These are phyloP conservation scores for Globisporangium carolinianum DNA, from an alignment of 352 stramenopile genomes.

Conservation along the genomic window DNA sequence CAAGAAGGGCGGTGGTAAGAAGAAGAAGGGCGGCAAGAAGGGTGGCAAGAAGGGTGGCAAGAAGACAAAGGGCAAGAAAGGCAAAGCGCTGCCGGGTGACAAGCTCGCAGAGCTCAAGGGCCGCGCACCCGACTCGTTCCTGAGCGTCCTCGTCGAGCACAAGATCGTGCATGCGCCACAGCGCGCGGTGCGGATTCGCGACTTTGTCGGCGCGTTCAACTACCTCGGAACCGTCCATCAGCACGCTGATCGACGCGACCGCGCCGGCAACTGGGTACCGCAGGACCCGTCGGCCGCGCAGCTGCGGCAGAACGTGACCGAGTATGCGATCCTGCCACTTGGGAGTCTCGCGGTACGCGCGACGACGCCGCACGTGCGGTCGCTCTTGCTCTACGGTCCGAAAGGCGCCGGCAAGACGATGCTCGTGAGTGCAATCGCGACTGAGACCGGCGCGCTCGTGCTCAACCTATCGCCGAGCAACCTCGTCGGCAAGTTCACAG, in stretches of 20 bases:
- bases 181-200: conserved; percentile 34
- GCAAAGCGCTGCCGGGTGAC: conserved; percentile 81
- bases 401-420: conserved; percentile 90
- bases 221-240: conserved; percentile 79
- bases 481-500: conserved; percentile 91
- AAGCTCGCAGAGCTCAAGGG: conserved; percentile 90
- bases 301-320: conserved; percentile 82
- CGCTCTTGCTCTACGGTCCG: conserved; percentile 93
- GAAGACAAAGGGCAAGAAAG: conserved; percentile 58
- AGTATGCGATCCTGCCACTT: conserved; percentile 89
- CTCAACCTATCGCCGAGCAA: conserved; percentile 92
- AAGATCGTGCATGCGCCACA: conserved; percentile 74
- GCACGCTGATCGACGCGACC: conserved; percentile 52
- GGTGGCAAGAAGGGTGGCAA: conserved; percentile 65
- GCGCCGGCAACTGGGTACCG: conserved; percentile 83
- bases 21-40: conserved; percentile 51
- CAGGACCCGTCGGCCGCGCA: conserved; percentile 89
- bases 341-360: conserved; percentile 67
- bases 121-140: conserved; percentile 85
- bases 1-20: conserved; percentile 21
- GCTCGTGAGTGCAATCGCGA: conserved; percentile 88
- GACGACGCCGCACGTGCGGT: conserved; percentile 73
- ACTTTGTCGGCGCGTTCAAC: conserved; percentile 91
- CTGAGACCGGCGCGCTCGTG: conserved; percentile 90
- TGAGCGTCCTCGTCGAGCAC: conserved; percentile 85